Evolutionary conservation across 371 early-diverging fungal genomes (phyloP).

Genomic region (Smittium mucronatum): DNA sequence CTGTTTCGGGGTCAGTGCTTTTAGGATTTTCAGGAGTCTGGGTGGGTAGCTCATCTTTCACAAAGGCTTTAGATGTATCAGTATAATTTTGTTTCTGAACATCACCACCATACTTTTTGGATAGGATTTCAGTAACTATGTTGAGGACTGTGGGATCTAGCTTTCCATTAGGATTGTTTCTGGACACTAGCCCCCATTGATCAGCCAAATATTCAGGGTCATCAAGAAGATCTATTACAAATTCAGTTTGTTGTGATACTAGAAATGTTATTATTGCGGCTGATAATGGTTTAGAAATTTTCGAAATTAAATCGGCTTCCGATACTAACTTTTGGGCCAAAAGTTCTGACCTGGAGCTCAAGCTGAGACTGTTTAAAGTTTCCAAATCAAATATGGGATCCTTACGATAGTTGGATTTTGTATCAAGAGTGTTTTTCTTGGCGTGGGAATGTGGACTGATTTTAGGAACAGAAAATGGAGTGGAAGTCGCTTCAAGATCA

Average conservation of each 20-base stretch:
- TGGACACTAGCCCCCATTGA: conserved; percentile 16
- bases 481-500: background rate
- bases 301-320: conserved; percentile 21
- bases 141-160: background rate
- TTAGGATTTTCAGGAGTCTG: conserved; percentile 7
- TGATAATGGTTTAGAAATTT: conserved; percentile 18
- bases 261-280: conserved; percentile 17
- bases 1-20: conserved; percentile 18
- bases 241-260: conserved; percentile 18
- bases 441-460: background rate
- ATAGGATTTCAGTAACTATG: background rate
- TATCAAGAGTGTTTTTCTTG: background rate
- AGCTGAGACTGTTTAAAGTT: conserved; percentile 23
- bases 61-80: background rate
- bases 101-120: background rate
- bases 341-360: conserved; percentile 24
- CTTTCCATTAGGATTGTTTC: background rate
- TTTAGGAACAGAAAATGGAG: conserved; percentile 2
- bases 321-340: conserved; percentile 24
- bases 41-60: background rate
- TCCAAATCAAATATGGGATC: conserved; percentile 22
- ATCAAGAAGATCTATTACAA: conserved; percentile 24
- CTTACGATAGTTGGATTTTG: background rate
- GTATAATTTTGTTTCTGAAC: background rate
- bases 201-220: conserved; percentile 18